Conservation (phyloP, 2,329 filamentous ascomycete species). For the Aspergillus tamarii region DNA sequence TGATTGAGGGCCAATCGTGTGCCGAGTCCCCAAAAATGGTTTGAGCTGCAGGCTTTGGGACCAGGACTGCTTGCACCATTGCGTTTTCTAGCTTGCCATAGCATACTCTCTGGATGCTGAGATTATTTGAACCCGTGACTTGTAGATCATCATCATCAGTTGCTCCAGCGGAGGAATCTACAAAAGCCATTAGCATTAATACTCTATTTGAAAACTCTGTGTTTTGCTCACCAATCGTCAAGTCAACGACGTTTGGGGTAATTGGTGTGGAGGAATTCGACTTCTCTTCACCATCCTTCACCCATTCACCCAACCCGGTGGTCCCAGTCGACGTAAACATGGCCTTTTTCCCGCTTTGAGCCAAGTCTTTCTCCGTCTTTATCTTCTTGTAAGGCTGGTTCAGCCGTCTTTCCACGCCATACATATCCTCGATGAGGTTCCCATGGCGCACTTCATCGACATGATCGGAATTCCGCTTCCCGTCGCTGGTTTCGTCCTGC, state of each 20-base stretch:
- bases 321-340: constrained; percentile 54
- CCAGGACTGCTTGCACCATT: constrained; percentile 66
- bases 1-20: constrained; percentile 72
- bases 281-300: constrained; percentile 62
- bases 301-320: constrained; percentile 65
- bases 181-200: constrained; percentile 23
- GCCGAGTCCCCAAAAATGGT: constrained; percentile 58
- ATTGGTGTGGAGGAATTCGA: constrained; percentile 48
- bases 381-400: constrained; percentile 66
- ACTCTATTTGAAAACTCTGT: neutral
- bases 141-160: constrained; percentile 44
- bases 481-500: constrained; percentile 29
- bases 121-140: constrained; percentile 58
- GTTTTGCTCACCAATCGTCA: constrained; percentile 43
- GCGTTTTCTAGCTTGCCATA: constrained; percentile 75
- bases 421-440: constrained; percentile 71
- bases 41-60: constrained; percentile 69
- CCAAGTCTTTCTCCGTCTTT: constrained; percentile 55
- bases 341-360: constrained; percentile 47
- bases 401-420: constrained; percentile 71
- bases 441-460: constrained; percentile 32
- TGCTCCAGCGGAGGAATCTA: constrained; percentile 24
- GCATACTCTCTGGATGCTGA: constrained; percentile 73
- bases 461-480: constrained; percentile 35
- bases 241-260: constrained; percentile 53